Base-by-base conservation (phyloP, 2,329 filamentous ascomycete genomes). In the Cytospora paraplurivora region DNA sequence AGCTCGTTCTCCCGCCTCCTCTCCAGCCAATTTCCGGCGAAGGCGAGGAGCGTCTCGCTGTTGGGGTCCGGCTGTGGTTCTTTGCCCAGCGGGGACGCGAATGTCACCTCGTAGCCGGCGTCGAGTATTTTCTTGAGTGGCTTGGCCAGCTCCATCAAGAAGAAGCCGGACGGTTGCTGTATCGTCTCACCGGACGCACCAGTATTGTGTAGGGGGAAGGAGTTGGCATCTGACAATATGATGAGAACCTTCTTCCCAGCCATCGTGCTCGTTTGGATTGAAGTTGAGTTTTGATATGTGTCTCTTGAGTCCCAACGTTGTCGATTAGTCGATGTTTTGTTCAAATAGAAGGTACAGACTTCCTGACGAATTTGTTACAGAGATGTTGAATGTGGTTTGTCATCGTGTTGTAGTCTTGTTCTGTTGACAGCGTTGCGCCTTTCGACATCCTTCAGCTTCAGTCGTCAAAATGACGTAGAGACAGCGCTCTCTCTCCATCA, bases 21-120 rank as follows among this genome's bases (percentile, higher is more conserved):
- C 64, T 79, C 76, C 69, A 78, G 78, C 68, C 76, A 78, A 68
- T 80, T 80, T n/a, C 78, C 78, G 3, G 74, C 78, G 62, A 79
- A 80, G 4, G 77, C 76, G 17, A 76, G 69, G 0, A 79, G 73
- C 3, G 72, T 74, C 63, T 76, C 71, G 66, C 76, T 78, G 67
- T 75, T 74, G 0, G 78, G 78, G 54, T 81, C 78, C 19, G 78
- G 73, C 1, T 70, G 69, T 0, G 79, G 78, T 49, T 78, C 74
- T 34, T 73, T 72, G 65, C 78, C 79, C 52, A 74, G 68, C 0
- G 79, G 78, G 0, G 77, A 78, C n/a, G 78, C 76, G 65, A 81
- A 81, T 12, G 76, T 79, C 32, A 80, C 73, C 68, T 79, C 75
- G 67, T 78, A 77, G 19, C 72, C 73, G 33, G 70, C 69, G 7